These are phyloP conservation scores for Rosa rugosa DNA, from an alignment of 306 rosid genomes.

Conservation along the genomic window DNA sequence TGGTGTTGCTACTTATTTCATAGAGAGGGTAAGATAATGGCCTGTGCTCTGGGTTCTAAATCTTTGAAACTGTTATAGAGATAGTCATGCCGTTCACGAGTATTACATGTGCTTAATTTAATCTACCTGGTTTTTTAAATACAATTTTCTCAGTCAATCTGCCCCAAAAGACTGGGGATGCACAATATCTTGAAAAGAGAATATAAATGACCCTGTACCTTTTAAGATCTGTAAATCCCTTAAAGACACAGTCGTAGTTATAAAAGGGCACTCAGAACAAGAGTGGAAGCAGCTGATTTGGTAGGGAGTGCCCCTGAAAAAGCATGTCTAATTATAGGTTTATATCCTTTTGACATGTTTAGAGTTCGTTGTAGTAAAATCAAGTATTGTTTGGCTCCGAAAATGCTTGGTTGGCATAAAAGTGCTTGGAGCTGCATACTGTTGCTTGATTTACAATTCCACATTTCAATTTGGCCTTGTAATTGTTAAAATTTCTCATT, in stretches of 20 bases:
- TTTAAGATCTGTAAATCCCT: not conserved
- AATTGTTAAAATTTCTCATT: conserved; percentile 30
- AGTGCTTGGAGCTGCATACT: not conserved
- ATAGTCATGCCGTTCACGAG: not conserved
- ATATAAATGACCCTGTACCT: not conserved
- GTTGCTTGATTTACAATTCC: not conserved
- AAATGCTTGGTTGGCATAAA: not conserved
- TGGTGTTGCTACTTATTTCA: conserved; percentile 78
- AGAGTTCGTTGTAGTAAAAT: not conserved
- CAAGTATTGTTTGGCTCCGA: not conserved
- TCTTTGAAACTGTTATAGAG: not conserved
- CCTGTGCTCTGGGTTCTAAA: not conserved
- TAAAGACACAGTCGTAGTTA: not conserved
- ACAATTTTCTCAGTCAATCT: not conserved
- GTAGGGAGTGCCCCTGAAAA: not conserved
- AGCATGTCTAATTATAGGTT: not conserved
- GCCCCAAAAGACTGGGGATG: not conserved
- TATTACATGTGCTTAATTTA: not conserved
- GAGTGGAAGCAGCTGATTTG: not conserved
- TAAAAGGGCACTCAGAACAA: not conserved
- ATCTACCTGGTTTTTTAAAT: conserved; percentile 1
- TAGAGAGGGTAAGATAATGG: conserved; percentile 73
- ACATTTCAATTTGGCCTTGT: conserved; percentile 9
- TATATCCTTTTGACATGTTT: not conserved
- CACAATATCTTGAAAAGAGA: not conserved